These are phyloP conservation scores for Entomortierella parvispora DNA, from an alignment of 192 early-diverging fungal species.

Conservation along the genomic window DNA sequence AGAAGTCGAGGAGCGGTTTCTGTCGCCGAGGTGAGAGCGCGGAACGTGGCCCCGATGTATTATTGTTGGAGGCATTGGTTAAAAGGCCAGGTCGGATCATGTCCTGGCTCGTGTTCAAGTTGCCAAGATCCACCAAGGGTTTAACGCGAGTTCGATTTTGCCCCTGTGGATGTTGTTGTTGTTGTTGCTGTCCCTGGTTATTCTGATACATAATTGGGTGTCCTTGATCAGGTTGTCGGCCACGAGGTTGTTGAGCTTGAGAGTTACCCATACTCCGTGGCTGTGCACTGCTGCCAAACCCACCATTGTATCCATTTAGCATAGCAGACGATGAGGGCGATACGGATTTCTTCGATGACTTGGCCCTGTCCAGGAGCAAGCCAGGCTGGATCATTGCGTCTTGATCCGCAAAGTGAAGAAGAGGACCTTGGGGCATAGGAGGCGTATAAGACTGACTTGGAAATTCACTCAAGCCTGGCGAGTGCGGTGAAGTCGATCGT, in stretches of 20 bases:
- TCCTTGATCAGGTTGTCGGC: too few relatives aligned
- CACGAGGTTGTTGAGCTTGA: too few relatives aligned
- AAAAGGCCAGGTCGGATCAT: slow-evolving; percentile 37
- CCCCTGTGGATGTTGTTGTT: neutral
- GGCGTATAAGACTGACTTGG: slow-evolving; percentile 5
- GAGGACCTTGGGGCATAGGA: slow-evolving; percentile 27
- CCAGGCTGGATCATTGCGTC: slow-evolving; percentile 51
- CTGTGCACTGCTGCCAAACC: too few relatives aligned
- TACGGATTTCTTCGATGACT: slow-evolving; percentile 23
- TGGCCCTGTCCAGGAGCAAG: slow-evolving; percentile 29
- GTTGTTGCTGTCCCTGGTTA: too few relatives aligned
- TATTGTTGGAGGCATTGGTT: neutral
- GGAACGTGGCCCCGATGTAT: neutral
- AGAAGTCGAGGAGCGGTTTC: slow-evolving; percentile 45
- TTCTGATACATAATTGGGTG: too few relatives aligned
- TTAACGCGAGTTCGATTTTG: slow-evolving; percentile 10
- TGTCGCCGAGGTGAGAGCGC: slow-evolving; percentile 26
- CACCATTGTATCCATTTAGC: neutral
- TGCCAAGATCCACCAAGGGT: slow-evolving; percentile 38
- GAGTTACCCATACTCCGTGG: too few relatives aligned
- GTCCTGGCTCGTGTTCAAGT: slow-evolving; percentile 23
- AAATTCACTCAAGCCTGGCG: too few relatives aligned
- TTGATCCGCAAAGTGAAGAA: slow-evolving; percentile 29
- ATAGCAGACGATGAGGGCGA: neutral
- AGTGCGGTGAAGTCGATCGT: slow-evolving; percentile 12